Base-by-base conservation (phyloP, 148 eudicot species). In the Heliosperma pusillum region DNA sequence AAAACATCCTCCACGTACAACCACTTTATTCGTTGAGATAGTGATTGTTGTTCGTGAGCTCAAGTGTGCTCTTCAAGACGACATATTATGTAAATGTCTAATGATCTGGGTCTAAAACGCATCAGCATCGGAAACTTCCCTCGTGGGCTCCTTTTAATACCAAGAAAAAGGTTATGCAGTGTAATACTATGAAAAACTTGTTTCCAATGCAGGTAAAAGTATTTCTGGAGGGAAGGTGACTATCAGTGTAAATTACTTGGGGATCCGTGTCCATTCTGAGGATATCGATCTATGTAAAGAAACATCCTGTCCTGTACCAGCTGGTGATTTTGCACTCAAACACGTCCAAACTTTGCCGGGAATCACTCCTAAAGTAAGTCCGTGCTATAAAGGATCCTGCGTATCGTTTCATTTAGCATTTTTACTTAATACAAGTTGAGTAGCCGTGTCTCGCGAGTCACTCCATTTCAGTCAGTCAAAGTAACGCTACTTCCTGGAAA, bases 271-370 rank as follows among this genome's bases (percentile, higher is more conserved):
- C 59, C 90, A 87, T 55, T 52, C 73, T 52, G 87, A 87, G 75
- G 76, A 79, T 25, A 83, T 85, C 57, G 80, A 87, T 62, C 80
- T 87, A 30, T 87, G 90, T 64, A 71, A 85, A 57, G 86, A 87
- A 82, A 82, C 90, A 74, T 67, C 82, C 5, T 87, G 90, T 60
- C 90, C 90, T 44, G 36, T 85, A 62, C 27, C 87, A 60, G 76
- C 80, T 24, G 88, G 88, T 33, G 61, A 83, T 10, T 87, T 87
- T 80, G 87, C 76, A 30, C 86, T 88, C 63, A 82, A 88, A 36
- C 91, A 86, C 81, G 45, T 75, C 55, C 91, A 88, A 86, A 80
- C 84, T 27, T 58, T 88, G 80, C 91, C 88, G 1, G 36, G 10
- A 44, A 33, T 78, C 30, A 85, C 91, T 72, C 88, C 91, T 22